Base-by-base conservation (phyloP, 257 asterid genomes). In the Echites panduratus region DNA sequence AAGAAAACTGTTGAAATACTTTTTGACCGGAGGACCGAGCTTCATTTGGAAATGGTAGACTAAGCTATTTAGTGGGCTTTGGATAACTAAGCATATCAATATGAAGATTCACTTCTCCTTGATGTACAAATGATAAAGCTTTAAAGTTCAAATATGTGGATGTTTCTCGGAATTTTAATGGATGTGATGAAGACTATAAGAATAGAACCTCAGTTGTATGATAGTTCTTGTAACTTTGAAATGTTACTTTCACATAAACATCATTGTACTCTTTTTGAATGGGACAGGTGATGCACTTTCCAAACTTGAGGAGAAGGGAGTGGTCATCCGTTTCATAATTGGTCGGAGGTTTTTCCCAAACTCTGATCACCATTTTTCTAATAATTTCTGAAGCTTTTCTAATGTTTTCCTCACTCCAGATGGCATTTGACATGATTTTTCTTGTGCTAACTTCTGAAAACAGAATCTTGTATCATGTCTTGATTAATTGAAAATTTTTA, bases 301-400 rank as follows among this genome's bases (percentile, higher is more conserved):
- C 73, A 89, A 83, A 72, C 92, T 90, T 80, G 96, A 90, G 86
- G 95, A 87, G 77, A 86, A 79, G 81, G 98, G 97, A 63, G 84
- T 93, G 35, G 79, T 85, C 71, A 81, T 93, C 73, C 84, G 92
- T 71, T 93, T 93, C 79, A 83, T 93, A 41, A 86, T 93, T 77
- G 98, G 98, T 49, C 82, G 93, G 77, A 93, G 98, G 98, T 93
- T 80, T 75, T 58, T 70, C 64, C 64, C 80, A 13, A 71, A 11
- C 70, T 38, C 79, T 76, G 45, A 40, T 38, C 32, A 65, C 68
- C 75, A 35, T 68, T 27, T 69, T 27, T 61, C 35, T n/a, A 17
- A 52, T 72, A 56, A 48, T 29, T 29, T 62, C 44, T 11, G 70
- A 59, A 52, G 26, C 63, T 75, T 68, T 40, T 72, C n/a, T 24